These are phyloP conservation scores for Helotiales sp. DNA, from an alignment of 2,329 filamentous ascomycete species.

Conservation along the genomic window DNA sequence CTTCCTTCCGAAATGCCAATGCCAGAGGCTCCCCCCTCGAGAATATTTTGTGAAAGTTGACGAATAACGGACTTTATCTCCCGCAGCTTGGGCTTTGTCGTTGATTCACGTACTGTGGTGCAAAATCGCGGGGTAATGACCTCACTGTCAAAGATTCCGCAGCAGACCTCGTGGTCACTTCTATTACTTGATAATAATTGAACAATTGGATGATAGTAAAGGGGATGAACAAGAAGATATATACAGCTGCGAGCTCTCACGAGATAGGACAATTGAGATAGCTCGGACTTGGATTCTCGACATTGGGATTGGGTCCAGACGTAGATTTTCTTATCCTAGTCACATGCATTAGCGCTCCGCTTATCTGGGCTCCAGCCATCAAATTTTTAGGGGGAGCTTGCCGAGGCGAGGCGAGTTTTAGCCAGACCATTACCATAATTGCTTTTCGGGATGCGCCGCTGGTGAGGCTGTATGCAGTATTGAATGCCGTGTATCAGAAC, in stretches of 20 bases:
- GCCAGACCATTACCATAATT: neutral
- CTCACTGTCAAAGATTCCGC: too few species aligned
- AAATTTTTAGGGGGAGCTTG: constrained; percentile 1
- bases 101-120: too few species aligned
- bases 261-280: neutral
- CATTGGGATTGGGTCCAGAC: constrained; percentile 7
- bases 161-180: neutral
- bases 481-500: neutral
- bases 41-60: neutral
- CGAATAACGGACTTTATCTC: neutral
- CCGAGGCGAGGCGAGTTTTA: neutral
- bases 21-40: neutral
- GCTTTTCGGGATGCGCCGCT: constrained; percentile 9
- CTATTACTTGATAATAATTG: neutral
- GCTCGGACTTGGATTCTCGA: neutral
- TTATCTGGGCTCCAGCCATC: neutral
- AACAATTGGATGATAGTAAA: neutral
- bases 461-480: neutral
- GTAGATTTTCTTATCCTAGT: constrained; percentile 5
- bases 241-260: constrained; percentile 1
- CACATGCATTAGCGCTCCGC: constrained; percentile 4
- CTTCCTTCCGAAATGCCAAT: neutral
- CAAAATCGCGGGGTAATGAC: constrained; percentile 11
- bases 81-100: neutral
- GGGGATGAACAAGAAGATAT: constrained; percentile 1